Evolutionary conservation across 164 flowering plant genomes (phyloP), one percentile per base, ranked within the genome.

Genomic region (Nelumbo lutea): DNA sequence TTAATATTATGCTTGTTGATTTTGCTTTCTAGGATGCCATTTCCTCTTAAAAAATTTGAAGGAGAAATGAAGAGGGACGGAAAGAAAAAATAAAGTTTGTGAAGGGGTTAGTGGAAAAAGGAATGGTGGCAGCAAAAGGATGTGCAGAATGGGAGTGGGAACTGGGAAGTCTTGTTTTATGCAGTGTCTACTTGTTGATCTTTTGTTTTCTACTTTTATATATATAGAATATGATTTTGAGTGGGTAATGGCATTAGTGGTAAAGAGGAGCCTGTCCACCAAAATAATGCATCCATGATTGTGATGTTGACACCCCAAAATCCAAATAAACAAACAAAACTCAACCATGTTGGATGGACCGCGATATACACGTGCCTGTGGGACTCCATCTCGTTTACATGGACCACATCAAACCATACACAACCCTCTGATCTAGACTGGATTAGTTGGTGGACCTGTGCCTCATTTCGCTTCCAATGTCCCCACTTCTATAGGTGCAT

Each of bases 351-450:
- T n/a, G 44, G 44, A 38, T 55, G 82, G 86, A 75, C 83, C 83
- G 73, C 72, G 5, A 56, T 52, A 62, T 71, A 75, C 86, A 80
- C 84, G 84, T 86, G 85, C 68, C 80, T 73, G 75, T 76, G 83
- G 75, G 79, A 58, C 75, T 51, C 44, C 64, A 7, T 2, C 6
- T 15, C 43, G 27, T 27, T 27, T 27, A 27, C 27, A 27, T 27
- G 27, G 27, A 27, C 27, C 27, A 27, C 27, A 27, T 0, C 27
- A 27, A 27, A 27, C 27, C 27, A 27, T 27, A 27, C 27, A 27
- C 27, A 27, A 27, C 27, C 27, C 27, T 27, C 27, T 27, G 27
- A 27, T 27, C 27, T 27, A 27, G 27, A 27, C 27, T 27, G 27
- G 27, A 27, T 27, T 27, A 27, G 27, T 27, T 27, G 27, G 27